These are phyloP conservation scores for Stellera chamaejasme DNA, from an alignment of 345 rosid species.

Conservation along the genomic window DNA sequence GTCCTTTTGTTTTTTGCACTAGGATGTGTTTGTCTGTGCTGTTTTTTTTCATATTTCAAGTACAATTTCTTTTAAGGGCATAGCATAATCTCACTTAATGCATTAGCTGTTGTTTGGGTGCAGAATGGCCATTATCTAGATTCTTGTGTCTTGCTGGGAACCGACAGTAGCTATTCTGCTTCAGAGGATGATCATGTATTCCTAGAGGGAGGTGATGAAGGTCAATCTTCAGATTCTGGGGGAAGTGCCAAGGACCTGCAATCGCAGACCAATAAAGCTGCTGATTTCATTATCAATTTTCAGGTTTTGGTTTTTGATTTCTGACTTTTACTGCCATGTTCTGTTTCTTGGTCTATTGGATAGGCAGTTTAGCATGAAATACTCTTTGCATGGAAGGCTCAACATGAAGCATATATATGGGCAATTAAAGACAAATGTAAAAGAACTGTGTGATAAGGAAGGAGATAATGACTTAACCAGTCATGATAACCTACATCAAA, in stretches of 20 bases:
- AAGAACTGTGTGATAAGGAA: too few species aligned
- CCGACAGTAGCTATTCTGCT: conserved; percentile 71
- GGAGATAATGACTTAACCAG: too few species aligned
- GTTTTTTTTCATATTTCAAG: background rate
- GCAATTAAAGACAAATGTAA: too few species aligned
- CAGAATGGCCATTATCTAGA: conserved; percentile 86
- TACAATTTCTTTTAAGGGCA: background rate
- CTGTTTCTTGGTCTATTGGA: background rate
- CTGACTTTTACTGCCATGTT: background rate
- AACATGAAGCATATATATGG: too few species aligned
- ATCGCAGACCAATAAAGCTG: conserved; percentile 44
- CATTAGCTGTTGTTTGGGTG: conserved; percentile 15
- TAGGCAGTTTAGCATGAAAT: too few species aligned
- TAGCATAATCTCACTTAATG: conserved; percentile 5
- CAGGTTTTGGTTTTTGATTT: conserved; percentile 37
- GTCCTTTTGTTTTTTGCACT: background rate
- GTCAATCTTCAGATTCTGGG: conserved; percentile 21
- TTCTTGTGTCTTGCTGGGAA: conserved; percentile 80
- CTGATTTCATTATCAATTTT: conserved; percentile 63
- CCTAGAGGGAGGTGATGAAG: conserved; percentile 45
- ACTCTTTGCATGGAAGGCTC: too few species aligned
- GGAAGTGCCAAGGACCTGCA: conserved; percentile 26
- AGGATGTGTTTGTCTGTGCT: background rate
- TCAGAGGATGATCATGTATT: conserved; percentile 56
- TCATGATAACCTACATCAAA: too few species aligned